Evolutionary conservation across 306 rosid species (phyloP), one percentile per base, ranked within the genome.

Genomic region (Bauhinia variegata): DNA sequence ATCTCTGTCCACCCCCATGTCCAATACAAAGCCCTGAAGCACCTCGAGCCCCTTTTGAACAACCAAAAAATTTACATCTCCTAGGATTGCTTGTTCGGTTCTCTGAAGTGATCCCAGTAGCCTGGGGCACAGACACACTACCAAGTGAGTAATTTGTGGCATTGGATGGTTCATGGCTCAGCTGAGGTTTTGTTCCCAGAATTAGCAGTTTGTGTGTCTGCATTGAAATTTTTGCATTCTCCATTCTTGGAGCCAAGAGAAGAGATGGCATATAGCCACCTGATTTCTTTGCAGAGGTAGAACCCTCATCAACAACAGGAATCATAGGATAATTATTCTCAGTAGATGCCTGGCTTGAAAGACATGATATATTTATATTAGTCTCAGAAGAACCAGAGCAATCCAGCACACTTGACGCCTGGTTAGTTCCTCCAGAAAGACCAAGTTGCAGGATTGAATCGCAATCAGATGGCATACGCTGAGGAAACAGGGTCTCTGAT

Each of bases 1-100:
- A 93, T 83, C 99, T 93, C 74, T 90, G 97, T 52, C 99, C 99
- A 60, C 99, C 99, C 42, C 99, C 99, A 68, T 93, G 99, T 52
- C 97, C 97, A 70, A 93, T 93, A 76, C 99, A 93, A 67, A 93
- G 96, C 64, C 99, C 99, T 6, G 99, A 79, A 69, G 91, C 95
- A 70, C 97, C 97, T 56, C 97, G 86, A 55, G 97, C 97, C 44
- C 97, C 97, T 78, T 88, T 91, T 34, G 70, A 53, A 44, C 97
- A 91, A 54, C 96, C 91, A 32, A 80, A 55, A 66, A 74, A 91
- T 37, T 69, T 86, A 84, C 97, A 91, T 78, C 82, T 85, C 79
- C 86, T 91, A 6, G 83, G 83, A 77, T 83, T 85, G 85, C 61
- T 65, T 46, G 57, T 55, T 50, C 85, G 85, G 69, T 59, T 68